A percentile compares a stretch with the other conserved stretches of the same genome.
These are phyloP conservation scores for Bruguiera hainesii DNA, from an alignment of 441 rosid species.

Conservation along the genomic window DNA sequence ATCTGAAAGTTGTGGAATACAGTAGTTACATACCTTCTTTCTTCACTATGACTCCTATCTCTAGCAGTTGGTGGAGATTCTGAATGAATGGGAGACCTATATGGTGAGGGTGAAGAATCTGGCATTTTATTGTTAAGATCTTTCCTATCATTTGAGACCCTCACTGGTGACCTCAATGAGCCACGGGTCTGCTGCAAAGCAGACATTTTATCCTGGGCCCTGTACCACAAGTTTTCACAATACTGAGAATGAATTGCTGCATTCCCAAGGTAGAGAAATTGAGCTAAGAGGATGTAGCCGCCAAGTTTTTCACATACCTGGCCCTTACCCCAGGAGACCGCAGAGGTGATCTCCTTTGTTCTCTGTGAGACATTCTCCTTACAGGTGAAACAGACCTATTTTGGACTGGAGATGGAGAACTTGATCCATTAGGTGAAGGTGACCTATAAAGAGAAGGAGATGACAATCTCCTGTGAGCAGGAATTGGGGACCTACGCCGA, in stretches of 20 bases:
- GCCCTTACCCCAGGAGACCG: conserved; percentile 43
- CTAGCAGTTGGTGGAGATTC: conserved; percentile 25
- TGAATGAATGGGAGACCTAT: conserved; percentile 27
- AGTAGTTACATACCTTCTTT: conserved; percentile 31
- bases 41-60: conserved; percentile 27
- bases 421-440: conserved; percentile 33
- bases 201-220: conserved; percentile 27
- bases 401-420: conserved; percentile 40
- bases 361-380: conserved; percentile 31
- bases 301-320: conserved; percentile 34
- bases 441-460: conserved; percentile 39
- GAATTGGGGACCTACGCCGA: conserved; percentile 33
- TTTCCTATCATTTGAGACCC: conserved; percentile 24
- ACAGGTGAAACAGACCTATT: conserved; percentile 36
- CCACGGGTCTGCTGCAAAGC: conserved; percentile 15
- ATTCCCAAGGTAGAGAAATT: neutral
- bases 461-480: conserved; percentile 39
- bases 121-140: conserved; percentile 20
- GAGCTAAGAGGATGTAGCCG: neutral
- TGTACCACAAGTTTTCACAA: conserved; percentile 12
- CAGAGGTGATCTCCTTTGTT: conserved; percentile 32
- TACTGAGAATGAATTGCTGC: neutral
- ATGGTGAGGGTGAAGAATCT: conserved; percentile 28
- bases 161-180: conserved; percentile 21
- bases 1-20: neutral